Evolutionary conservation across 2,329 filamentous ascomycete genomes (phyloP).

Genomic region (Hypoxylon sp.): DNA sequence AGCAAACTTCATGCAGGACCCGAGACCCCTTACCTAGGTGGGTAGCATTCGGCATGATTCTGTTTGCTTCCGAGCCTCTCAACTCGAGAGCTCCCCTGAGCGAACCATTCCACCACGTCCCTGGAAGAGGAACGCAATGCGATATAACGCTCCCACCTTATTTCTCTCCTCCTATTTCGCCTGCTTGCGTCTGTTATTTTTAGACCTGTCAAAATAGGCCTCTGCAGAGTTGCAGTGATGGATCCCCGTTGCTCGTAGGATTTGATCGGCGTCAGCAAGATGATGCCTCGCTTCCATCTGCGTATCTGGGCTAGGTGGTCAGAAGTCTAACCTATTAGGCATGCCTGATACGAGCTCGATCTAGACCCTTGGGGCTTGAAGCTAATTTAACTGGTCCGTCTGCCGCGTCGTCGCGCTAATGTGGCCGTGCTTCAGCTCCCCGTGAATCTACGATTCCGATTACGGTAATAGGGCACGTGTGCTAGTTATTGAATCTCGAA

Average conservation of each 20-base stretch:
- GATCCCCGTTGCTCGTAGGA: slow-evolving; percentile 8
- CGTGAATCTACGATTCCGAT: neutral
- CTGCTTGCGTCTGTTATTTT: neutral
- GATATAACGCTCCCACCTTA: neutral
- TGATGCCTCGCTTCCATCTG: slow-evolving; percentile 4
- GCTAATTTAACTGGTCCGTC: slow-evolving; percentile 8
- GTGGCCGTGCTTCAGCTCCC: neutral
- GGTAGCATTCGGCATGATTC: neutral
- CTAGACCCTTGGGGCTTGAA: neutral
- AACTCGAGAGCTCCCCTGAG: neutral
- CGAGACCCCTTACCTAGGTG: slow-evolving; percentile 4
- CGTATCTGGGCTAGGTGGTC: slow-evolving; percentile 6
- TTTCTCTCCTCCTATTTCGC: neutral
- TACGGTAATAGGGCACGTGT: slow-evolving; percentile 10
- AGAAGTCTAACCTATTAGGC: slow-evolving; percentile 17
- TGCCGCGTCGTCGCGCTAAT: slow-evolving; percentile 14
- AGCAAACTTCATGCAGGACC: neutral
- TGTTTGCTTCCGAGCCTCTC: neutral
- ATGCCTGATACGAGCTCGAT: neutral
- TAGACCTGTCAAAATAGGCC: neutral
- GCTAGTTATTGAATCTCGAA: neutral
- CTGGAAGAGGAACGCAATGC: slow-evolving; percentile 7
- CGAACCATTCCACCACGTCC: neutral
- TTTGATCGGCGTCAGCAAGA: slow-evolving; percentile 13
- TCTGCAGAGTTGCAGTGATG: slow-evolving; percentile 4